Percentiles rank a stretch among this genome's conserved stretches.
Evolutionary conservation across 1,284 basidiomycete genomes (phyloP).

Genomic region (Fistulinella staudtii): DNA sequence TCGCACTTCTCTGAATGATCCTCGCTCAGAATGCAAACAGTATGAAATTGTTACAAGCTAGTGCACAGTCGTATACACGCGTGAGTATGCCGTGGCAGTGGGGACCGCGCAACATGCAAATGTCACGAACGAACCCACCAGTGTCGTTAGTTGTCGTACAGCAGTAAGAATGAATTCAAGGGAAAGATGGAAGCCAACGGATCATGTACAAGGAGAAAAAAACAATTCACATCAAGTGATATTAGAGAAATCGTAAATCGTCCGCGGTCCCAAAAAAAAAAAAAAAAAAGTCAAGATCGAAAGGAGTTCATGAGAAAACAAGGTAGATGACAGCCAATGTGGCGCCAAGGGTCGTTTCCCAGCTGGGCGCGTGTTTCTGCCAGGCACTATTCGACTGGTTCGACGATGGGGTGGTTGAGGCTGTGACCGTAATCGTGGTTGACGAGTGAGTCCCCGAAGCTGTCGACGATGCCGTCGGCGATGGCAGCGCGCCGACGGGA

Average conservation of each 20-base stretch:
- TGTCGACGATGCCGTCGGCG: slow-evolving; percentile 1
- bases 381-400: slow-evolving; percentile 24
- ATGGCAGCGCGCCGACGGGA: not conserved
- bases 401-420: slow-evolving; percentile 10
- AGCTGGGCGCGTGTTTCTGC: slow-evolving; percentile 18
- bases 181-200: not conserved
- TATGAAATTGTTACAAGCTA: slow-evolving; percentile 23
- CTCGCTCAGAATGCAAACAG: not conserved
- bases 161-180: not conserved
- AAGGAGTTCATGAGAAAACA: slow-evolving; percentile 19
- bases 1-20: slow-evolving; percentile 14
- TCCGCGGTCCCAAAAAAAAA: slow-evolving; percentile 10
- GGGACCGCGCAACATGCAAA: slow-evolving; percentile 5
- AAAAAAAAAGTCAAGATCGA: slow-evolving; percentile 5
- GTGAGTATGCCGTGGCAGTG: slow-evolving; percentile 12
- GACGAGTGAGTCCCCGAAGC: slow-evolving; percentile 1
- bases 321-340: slow-evolving; percentile 15
- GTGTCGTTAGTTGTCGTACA: slow-evolving; percentile 18
- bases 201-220: slow-evolving; percentile 19
- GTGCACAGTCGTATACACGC: slow-evolving; percentile 23
- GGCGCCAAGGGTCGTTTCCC: slow-evolving; percentile 12
- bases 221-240: slow-evolving; percentile 5
- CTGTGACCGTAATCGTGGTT: slow-evolving; percentile 4
- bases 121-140: slow-evolving; percentile 6
- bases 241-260: slow-evolving; percentile 13